phyloP scores from a whole-genome alignment of 228 moss, liverwort and hornwort species.

The Sphagnum magellanicum region DNA sequence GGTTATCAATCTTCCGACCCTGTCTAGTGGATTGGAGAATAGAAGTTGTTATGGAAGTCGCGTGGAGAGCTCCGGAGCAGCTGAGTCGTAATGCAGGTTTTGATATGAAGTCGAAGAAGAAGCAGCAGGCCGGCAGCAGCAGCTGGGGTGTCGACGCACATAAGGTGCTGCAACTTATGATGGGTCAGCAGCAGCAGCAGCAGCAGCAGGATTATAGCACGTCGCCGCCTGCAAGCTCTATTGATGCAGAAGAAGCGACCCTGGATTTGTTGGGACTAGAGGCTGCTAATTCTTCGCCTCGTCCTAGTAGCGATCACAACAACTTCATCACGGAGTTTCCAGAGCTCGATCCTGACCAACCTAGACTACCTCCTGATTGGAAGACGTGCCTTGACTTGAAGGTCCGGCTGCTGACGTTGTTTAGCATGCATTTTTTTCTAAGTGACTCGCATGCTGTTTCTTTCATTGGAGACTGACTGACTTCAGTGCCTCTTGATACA shows the following conservation, averaged over 20 bases:
- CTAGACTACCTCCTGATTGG: constrained; percentile 25
- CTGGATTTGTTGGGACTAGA: constrained; percentile 24
- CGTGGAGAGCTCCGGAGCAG: constrained; percentile 31
- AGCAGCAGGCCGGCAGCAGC: too few relatives aligned
- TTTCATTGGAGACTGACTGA: too few relatives aligned
- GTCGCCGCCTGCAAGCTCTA: too few relatives aligned
- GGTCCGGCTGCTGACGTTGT: constrained; percentile 5
- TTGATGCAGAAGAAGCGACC: constrained; percentile 13
- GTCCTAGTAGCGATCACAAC: constrained; percentile 10
- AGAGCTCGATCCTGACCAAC: constrained; percentile 38
- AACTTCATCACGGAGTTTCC: constrained; percentile 25
- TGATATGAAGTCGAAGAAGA: constrained; percentile 19
- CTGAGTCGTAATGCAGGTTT: constrained; percentile 4
- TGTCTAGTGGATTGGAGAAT: too few relatives aligned
- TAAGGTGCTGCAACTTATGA: constrained; percentile 51
- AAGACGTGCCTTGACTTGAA: constrained; percentile 48
- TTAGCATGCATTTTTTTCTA: too few relatives aligned
- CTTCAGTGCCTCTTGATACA: too few relatives aligned
- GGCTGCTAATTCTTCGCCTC: not conserved
- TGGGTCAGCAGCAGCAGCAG: constrained; percentile 25
- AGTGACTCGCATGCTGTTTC: too few relatives aligned
- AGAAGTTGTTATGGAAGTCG: constrained; percentile 34
- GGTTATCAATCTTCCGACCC: too few relatives aligned
- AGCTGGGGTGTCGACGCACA: constrained; percentile 46
- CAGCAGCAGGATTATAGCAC: not conserved